Evolutionary conservation across 495 filamentous ascomycete species (phyloP).

Genomic region (Aspergillus ellipticus): DNA sequence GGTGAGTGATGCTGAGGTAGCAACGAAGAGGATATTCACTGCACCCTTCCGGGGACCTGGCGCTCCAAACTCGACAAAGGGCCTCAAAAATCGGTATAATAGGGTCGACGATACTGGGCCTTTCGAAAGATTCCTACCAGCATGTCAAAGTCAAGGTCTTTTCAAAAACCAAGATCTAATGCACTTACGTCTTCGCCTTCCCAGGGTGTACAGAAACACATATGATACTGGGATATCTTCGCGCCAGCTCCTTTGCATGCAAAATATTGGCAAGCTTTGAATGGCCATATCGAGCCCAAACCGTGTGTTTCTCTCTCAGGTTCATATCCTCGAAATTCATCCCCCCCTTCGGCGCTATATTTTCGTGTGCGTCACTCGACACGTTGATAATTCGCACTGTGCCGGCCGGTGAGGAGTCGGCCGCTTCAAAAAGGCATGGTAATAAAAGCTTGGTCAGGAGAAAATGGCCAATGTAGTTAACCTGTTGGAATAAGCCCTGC

Average conservation of each 20-base stretch:
- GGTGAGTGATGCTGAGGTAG: neutral
- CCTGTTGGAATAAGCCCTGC: neutral
- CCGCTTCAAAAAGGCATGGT: neutral
- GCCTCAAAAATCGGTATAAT: neutral
- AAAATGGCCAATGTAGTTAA: slow-evolving; percentile 1
- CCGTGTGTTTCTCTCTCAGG: neutral
- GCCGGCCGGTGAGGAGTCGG: neutral
- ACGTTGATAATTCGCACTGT: neutral
- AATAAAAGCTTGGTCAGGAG: neutral
- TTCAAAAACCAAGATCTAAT: neutral
- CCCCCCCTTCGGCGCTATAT: neutral
- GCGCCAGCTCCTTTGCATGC: neutral
- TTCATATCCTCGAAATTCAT: neutral
- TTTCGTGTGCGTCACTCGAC: neutral
- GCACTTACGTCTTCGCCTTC: slow-evolving; percentile 2
- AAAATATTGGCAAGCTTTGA: slow-evolving; percentile 1
- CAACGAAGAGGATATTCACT: neutral
- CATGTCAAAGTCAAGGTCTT: neutral
- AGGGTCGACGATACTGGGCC: neutral
- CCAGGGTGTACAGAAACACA: neutral
- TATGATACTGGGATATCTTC: neutral
- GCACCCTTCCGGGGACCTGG: slow-evolving; percentile 4
- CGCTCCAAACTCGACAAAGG: slow-evolving; percentile 2
- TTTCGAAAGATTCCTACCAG: neutral
- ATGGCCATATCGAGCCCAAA: neutral